These are phyloP conservation scores for Pythium scleroteichum DNA, from an alignment of 352 stramenopile species.

Conservation along the genomic window DNA sequence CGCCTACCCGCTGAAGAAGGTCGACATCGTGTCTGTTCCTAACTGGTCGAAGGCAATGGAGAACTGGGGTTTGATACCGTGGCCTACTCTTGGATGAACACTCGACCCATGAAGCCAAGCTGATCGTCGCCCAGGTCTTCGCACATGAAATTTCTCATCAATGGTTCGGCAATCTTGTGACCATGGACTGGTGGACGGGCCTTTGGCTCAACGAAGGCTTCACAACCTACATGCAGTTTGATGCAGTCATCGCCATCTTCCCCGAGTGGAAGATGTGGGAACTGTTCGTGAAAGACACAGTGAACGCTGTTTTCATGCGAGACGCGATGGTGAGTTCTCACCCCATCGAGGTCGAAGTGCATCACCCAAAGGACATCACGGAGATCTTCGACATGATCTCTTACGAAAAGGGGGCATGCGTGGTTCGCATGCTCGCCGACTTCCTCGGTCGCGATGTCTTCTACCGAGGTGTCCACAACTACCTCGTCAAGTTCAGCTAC, in stretches of 20 bases:
- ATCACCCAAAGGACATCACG: conserved; percentile 92
- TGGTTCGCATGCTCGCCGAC: conserved; percentile 74
- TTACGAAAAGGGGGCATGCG: conserved; percentile 91
- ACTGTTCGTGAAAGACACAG: conserved; percentile 86
- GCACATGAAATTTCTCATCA: conserved; percentile 98
- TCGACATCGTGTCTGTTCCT: conserved; percentile 96
- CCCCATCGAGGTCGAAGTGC: conserved; percentile 94
- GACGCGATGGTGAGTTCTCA: conserved; percentile 91
- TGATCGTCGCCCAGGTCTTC: conserved; percentile 90
- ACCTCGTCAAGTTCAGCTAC: conserved; percentile 93
- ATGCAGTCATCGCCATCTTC: conserved; percentile 90
- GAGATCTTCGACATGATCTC: conserved; percentile 98
- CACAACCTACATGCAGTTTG: conserved; percentile 95
- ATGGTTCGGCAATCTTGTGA: conserved; percentile 97
- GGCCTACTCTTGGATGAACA: conserved; percentile 74
- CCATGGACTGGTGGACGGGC: conserved; percentile 96
- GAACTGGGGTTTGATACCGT: conserved; percentile 94
- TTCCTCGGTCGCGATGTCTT: conserved; percentile 72
- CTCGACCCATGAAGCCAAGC: conserved; percentile 51
- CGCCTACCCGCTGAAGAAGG: conserved; percentile 96
- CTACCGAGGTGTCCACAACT: conserved; percentile 87
- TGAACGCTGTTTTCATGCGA: conserved; percentile 84
- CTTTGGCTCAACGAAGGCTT: conserved; percentile 98
- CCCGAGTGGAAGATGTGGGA: conserved; percentile 95
- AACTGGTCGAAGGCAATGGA: conserved; percentile 96